Conservation (phyloP, 805 yeast species). For the Tetrapisispora iriomotensis region DNA sequence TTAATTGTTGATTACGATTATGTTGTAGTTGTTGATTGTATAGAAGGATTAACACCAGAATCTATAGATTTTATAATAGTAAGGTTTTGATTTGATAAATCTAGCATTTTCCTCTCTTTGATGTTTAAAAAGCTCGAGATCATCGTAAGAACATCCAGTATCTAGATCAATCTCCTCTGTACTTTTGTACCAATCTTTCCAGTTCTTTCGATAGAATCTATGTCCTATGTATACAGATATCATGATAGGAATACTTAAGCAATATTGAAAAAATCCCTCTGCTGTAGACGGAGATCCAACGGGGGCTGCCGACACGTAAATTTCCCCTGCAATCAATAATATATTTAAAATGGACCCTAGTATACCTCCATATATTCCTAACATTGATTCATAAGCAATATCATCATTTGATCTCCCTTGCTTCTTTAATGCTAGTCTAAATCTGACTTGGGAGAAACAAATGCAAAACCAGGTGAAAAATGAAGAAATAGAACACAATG, state of each 20-base stretch:
- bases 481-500: conserved; percentile 71
- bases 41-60: conserved; percentile 27
- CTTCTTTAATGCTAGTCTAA: conserved; percentile 43
- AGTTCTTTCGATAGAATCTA: conserved; percentile 39
- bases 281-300: conserved; percentile 44
- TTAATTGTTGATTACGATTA: too few relatives aligned
- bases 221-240: conserved; percentile 48
- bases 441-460: conserved; percentile 57
- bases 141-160: conserved; percentile 47
- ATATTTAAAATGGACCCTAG: conserved; percentile 38
- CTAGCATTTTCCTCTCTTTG: conserved; percentile 30
- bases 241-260: conserved; percentile 58
- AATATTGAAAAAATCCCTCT: conserved; percentile 50
- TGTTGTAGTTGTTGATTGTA: too few relatives aligned
- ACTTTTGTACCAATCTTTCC: conserved; percentile 30
- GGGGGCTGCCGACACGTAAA: conserved; percentile 65
- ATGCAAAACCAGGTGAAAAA: conserved; percentile 73
- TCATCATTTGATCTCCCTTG: conserved; percentile 43
- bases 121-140: conserved; percentile 38
- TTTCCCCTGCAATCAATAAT: conserved; percentile 45
- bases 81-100: conserved; percentile 23
- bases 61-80: conserved; percentile 27
- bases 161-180: conserved; percentile 47
- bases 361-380: conserved; percentile 37
- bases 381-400: conserved; percentile 40